Evolutionary conservation across 805 yeast species (phyloP).

Genomic region (Candida ascalaphidarum): DNA sequence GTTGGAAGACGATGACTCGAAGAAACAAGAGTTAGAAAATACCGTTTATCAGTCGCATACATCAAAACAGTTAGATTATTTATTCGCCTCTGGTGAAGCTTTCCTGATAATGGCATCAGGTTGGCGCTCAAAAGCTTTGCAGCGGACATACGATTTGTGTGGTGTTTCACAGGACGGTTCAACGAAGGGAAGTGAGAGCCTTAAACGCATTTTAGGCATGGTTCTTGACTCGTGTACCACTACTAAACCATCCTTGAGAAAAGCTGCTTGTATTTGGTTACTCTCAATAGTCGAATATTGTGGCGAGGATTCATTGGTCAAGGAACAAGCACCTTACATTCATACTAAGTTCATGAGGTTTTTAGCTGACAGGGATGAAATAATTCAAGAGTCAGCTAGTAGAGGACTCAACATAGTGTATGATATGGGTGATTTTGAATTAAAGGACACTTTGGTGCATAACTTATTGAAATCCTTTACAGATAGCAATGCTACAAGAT

Average conservation of each 20-base stretch:
- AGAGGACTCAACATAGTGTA: constrained; percentile 78
- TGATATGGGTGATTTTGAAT: constrained; percentile 60
- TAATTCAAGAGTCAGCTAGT: constrained; percentile 88
- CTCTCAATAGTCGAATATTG: constrained; percentile 73
- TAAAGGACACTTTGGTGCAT: constrained; percentile 66
- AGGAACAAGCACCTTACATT: constrained; percentile 42
- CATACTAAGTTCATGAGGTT: constrained; percentile 73
- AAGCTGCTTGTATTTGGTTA: constrained; percentile 79
- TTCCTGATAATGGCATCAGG: constrained; percentile 64
- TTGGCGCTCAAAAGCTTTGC: constrained; percentile 56
- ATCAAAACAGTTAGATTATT: constrained; percentile 66
- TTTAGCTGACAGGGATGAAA: constrained; percentile 72
- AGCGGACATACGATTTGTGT: no score
- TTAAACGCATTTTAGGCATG: constrained; percentile 39
- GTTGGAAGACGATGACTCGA: constrained; percentile 5
- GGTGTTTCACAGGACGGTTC: no score
- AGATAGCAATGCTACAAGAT: constrained; percentile 42
- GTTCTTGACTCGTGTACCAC: constrained; percentile 47
- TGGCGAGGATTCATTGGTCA: constrained; percentile 36
- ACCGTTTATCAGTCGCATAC: constrained; percentile 47
- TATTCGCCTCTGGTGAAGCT: constrained; percentile 82
- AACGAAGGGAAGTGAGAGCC: no score
- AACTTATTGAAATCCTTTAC: constrained; percentile 73
- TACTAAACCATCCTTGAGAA: constrained; percentile 68
- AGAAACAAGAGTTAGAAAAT: constrained; percentile 36